Percentiles rank a stretch among this genome's conserved stretches.
Evolutionary conservation across 106 monocot genomes (phyloP).

Genomic region (Dioscorea alata): DNA sequence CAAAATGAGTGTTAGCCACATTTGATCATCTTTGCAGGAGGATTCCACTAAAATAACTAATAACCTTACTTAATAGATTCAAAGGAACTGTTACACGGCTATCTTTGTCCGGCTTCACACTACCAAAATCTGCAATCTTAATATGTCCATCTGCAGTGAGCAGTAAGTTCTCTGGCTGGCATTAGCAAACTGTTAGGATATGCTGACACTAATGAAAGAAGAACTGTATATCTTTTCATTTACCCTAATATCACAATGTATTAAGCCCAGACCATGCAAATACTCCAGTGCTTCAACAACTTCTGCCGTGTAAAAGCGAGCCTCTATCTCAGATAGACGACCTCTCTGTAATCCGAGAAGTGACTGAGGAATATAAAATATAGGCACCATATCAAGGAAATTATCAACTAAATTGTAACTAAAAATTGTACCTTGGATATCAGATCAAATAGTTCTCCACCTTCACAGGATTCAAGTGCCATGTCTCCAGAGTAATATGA

Average conservation of each 20-base stretch:
- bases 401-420: too few species aligned
- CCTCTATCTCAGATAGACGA: constrained; percentile 30
- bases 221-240: neutral
- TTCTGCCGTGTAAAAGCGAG: constrained; percentile 49
- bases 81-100: constrained; percentile 75
- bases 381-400: neutral
- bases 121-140: constrained; percentile 98
- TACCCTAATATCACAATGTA: constrained; percentile 85
- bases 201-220: neutral
- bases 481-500: constrained; percentile 53
- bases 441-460: constrained; percentile 97
- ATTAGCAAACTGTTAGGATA: constrained; percentile 25
- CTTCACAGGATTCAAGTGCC: constrained; percentile 99
- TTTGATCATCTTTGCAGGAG: neutral
- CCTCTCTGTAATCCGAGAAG: constrained; percentile 30
- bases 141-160: constrained; percentile 89
- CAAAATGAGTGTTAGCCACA: constrained; percentile 8
- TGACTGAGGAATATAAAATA: neutral
- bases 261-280: constrained; percentile 40
- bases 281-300: constrained; percentile 45
- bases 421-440: constrained; percentile 63
- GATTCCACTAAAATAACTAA: neutral
- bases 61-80: constrained; percentile 54
- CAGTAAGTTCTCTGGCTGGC: constrained; percentile 96
- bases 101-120: constrained; percentile 79